Evolutionary conservation across 495 filamentous ascomycete genomes (phyloP), one percentile per base, ranked within the genome.

Genomic region (Oidiodendron maius): DNA sequence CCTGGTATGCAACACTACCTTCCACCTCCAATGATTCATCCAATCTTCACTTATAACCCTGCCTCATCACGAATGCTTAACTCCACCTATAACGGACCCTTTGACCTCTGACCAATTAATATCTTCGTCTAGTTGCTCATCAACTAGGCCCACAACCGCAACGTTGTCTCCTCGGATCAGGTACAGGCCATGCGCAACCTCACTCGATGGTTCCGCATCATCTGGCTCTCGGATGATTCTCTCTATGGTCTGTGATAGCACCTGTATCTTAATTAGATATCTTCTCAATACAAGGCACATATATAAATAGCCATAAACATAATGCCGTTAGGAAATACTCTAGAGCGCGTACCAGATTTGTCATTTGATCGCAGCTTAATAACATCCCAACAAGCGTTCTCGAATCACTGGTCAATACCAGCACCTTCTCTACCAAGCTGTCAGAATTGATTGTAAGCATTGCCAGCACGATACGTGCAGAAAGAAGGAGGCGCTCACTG

Each of bases 111-210:
- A 67, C 93, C 93, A 98, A 66, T 96, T 82, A 53, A 98, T 96
- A 47, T 82, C 86, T 3, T 65, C 71, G 66, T 97, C 93, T 37
- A 96, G 71, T 51, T 85, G 75, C 63, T 95, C 91, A 65, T 97
- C 88, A 13, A 98, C 81, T 38, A 93, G 73, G 4, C 93, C 93
- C 35, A 89, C 88, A 13, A 93, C 66, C n/a, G 85, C 89, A 42
- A 98, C 93, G 62, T 90, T 96, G 57, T 97, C 94, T 15, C 93
- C 93, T 51, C 94, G 81, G 44, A 98, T 85, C 37, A 98, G 66
- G 60, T 98, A 97, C 12, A 97, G 69, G 0, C 93, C 93, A 60
- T 95, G 82, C 21, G 82, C 78, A 23, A 91, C 82, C 63, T 95
- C 81, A 26, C 81, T 77, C 49, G 87, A 94, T 0, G 83, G 78